Base-by-base conservation (phyloP, 2,329 filamentous ascomycete species). In the Pseudogymnoascus verrucosus region DNA sequence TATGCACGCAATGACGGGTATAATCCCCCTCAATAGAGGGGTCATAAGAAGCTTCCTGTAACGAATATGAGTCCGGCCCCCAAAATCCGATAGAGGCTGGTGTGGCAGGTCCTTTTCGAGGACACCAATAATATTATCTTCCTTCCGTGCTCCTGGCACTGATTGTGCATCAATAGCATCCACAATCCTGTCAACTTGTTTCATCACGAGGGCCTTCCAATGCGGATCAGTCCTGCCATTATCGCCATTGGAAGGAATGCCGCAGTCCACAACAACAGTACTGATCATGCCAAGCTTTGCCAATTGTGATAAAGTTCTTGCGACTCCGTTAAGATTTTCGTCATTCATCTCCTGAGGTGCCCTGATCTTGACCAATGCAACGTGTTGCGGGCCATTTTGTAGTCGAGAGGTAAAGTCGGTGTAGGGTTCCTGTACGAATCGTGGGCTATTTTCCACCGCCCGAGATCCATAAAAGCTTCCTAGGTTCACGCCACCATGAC, bases 281-380 rank as follows among this genome's bases (percentile, higher is more conserved):
- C 91, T 92, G 60, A 86, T 81, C 68, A 99, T 82, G 2, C 95
- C 93, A 12, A 99, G 82, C 62, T 88, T 86, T 40, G 87, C 85
- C 60, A 99, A 84, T 74, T 96, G 93, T 31, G 88, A 87, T 42
- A 99, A 77, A 0, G 95, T 98, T 73, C 88, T 86, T 4, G 89
- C 91, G 64, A 98, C 85, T 1, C 91, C 93, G 54, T 82, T 76
- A 10, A 98, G 73, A 0, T 85, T 89, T 1, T 79, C 76, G 65
- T 92, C 83, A 69, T 90, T 82, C 57, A 96, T 81, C 1, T 80
- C 76, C 69, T 96, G 88, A 0, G 91, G 88, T 47, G 84, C 83
- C 62, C 89, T 85, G 63, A 99, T 80, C 76, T 96, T 96, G 68
- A 97, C 87, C 64, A 99, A 78, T 14, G 95, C 93, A 64, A 96